Evolutionary conservation across 129 eudicot species (phyloP).

Genomic region (Centaurea solstitialis): DNA sequence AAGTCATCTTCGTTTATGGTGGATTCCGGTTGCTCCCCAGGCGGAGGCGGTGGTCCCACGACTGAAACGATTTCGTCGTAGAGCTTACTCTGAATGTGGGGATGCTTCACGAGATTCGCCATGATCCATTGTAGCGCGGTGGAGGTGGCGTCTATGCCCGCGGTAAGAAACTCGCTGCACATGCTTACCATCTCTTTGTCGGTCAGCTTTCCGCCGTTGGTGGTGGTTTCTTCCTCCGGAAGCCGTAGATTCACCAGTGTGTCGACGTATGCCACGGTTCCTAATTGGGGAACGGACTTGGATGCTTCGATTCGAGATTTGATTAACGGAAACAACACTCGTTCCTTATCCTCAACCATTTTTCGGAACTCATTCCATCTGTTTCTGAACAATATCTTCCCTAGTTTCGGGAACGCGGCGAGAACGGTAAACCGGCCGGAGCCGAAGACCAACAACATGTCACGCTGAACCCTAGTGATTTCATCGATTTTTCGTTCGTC

Average conservation of each 20-base stretch:
- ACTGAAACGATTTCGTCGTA: neutral
- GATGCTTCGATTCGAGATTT: conserved; percentile 26
- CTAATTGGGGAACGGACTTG: neutral
- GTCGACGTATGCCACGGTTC: conserved; percentile 59
- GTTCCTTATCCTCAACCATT: conserved; percentile 26
- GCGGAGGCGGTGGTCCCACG: conserved; percentile 23
- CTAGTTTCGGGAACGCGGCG: conserved; percentile 38
- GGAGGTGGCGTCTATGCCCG: conserved; percentile 61
- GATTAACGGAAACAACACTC: conserved; percentile 38
- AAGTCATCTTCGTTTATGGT: conserved; percentile 49
- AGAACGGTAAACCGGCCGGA: conserved; percentile 38
- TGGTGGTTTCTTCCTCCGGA: conserved; percentile 32
- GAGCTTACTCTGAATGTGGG: neutral
- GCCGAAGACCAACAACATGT: neutral
- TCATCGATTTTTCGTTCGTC: conserved; percentile 42
- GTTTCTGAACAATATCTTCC: conserved; percentile 43
- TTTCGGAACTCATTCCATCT: conserved; percentile 49
- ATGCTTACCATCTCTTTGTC: conserved; percentile 45
- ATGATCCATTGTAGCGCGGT: conserved; percentile 70
- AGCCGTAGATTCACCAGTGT: conserved; percentile 37
- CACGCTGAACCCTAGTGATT: conserved; percentile 33
- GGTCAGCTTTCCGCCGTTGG: conserved; percentile 34
- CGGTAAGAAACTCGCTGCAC: conserved; percentile 58
- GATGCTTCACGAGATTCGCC: conserved; percentile 71
- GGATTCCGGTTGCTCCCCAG: neutral